phyloP scores from a whole-genome alignment of 1,284 basidiomycete genomes.

The Lentinula novae-zelandiae region DNA sequence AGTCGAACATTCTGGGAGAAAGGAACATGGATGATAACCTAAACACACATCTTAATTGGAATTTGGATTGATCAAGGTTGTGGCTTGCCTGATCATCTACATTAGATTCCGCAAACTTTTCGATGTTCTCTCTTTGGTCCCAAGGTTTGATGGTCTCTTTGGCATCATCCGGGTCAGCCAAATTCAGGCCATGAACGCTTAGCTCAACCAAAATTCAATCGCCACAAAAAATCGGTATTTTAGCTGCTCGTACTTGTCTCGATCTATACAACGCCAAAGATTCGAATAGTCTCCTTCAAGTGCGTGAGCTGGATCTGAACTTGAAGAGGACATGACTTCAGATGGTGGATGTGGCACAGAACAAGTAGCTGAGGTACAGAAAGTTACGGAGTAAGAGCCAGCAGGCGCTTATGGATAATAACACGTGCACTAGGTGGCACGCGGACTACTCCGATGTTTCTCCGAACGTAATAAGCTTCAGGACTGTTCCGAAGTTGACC shows the following conservation, averaged over 20 bases:
- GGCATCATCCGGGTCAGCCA: constrained; percentile 73
- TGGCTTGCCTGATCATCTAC: constrained; percentile 73
- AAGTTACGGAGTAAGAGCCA: too few relatives aligned
- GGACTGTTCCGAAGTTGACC: neutral
- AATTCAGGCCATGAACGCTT: constrained; percentile 77
- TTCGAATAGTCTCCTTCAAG: constrained; percentile 47
- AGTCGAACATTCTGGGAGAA: constrained; percentile 76
- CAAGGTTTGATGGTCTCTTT: constrained; percentile 75
- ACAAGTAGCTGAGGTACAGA: too few relatives aligned
- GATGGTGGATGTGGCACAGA: neutral
- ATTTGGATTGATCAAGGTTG: neutral
- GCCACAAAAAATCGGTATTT: neutral
- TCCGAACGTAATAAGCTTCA: neutral
- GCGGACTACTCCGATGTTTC: neutral
- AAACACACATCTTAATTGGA: neutral
- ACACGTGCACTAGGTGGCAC: too few relatives aligned
- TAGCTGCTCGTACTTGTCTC: constrained; percentile 55
- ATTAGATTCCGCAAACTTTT: constrained; percentile 62
- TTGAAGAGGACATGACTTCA: neutral
- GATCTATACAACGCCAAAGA: constrained; percentile 63
- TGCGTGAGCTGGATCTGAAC: constrained; percentile 6
- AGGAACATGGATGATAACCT: constrained; percentile 79
- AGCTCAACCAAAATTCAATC: constrained; percentile 20
- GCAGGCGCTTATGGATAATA: neutral
- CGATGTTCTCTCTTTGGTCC: constrained; percentile 69